Conservation (phyloP, 2,329 filamentous ascomycete species). For the Paracorniculantispora psalliotae region DNA sequence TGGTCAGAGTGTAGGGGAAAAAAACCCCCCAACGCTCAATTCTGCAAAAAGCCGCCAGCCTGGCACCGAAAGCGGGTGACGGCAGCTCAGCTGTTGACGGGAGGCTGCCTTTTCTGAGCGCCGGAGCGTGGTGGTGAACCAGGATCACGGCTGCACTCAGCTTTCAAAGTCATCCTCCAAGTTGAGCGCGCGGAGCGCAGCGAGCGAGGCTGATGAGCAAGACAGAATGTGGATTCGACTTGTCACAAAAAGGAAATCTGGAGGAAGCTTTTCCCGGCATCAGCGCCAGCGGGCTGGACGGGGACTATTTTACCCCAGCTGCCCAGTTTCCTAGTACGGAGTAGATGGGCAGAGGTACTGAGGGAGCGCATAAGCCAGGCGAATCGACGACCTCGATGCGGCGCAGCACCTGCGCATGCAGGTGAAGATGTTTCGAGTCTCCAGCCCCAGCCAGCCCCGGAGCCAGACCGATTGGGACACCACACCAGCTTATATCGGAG, state of each 20-base stretch:
- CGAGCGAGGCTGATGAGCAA: background rate
- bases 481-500: background rate
- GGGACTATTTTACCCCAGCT: background rate
- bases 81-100: background rate
- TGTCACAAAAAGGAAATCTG: constrained; percentile 10
- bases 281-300: background rate
- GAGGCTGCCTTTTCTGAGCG: background rate
- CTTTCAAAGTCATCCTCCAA: background rate
- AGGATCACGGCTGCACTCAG: too few relatives aligned
- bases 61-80: background rate
- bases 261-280: background rate
- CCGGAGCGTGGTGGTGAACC: background rate
- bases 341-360: background rate
- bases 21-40: background rate
- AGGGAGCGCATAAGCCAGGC: background rate
- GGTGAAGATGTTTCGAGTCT: constrained; percentile 1
- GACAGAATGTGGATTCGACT: constrained; percentile 1
- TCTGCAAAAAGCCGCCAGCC: background rate
- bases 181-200: background rate
- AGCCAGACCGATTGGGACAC: background rate
- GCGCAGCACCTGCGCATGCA: background rate
- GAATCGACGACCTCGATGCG: constrained; percentile 3
- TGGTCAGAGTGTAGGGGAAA: background rate
- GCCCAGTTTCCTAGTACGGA: background rate
- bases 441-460: background rate